phyloP scores from a whole-genome alignment of 106 monocot species.

The Phalaenopsis aphrodite region DNA sequence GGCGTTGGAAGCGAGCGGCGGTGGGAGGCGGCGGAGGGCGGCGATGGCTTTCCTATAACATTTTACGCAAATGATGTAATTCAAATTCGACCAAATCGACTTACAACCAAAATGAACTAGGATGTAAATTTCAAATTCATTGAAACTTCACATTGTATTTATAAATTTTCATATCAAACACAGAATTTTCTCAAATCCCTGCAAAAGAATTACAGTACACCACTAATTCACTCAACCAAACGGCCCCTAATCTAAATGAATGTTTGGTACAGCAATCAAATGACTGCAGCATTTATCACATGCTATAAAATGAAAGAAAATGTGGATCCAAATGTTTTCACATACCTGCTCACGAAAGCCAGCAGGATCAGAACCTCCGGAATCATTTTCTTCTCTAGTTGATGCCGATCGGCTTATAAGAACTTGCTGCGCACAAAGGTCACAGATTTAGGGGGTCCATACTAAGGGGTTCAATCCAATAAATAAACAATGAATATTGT shows the following conservation, averaged over 20 bases:
- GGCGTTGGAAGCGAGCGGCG: too few relatives aligned
- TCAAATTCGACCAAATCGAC: too few relatives aligned
- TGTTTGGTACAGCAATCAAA: neutral
- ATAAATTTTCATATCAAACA: too few relatives aligned
- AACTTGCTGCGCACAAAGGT: slow-evolving; percentile 22
- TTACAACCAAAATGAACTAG: too few relatives aligned
- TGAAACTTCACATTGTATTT: too few relatives aligned
- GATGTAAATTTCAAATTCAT: too few relatives aligned
- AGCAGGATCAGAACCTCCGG: slow-evolving; percentile 41
- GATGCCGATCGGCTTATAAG: slow-evolving; percentile 28
- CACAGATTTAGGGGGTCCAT: neutral
- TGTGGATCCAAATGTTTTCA: neutral
- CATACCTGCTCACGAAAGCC: slow-evolving; percentile 84
- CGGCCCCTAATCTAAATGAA: neutral
- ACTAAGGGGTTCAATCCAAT: neutral
- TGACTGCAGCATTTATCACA: neutral
- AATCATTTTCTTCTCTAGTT: slow-evolving; percentile 57
- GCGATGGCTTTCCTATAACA: too few relatives aligned
- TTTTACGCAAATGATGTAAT: too few relatives aligned
- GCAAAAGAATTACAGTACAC: too few relatives aligned
- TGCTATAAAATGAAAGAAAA: neutral
- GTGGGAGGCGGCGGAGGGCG: too few relatives aligned
- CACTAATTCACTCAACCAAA: too few relatives aligned
- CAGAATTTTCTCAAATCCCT: too few relatives aligned
- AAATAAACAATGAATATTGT: neutral